A percentile compares a stretch with the other conserved stretches of the same genome.
Evolutionary conservation across 1,139 yeast genomes (phyloP).

Genomic region (Blastobotrys ciferrii): DNA sequence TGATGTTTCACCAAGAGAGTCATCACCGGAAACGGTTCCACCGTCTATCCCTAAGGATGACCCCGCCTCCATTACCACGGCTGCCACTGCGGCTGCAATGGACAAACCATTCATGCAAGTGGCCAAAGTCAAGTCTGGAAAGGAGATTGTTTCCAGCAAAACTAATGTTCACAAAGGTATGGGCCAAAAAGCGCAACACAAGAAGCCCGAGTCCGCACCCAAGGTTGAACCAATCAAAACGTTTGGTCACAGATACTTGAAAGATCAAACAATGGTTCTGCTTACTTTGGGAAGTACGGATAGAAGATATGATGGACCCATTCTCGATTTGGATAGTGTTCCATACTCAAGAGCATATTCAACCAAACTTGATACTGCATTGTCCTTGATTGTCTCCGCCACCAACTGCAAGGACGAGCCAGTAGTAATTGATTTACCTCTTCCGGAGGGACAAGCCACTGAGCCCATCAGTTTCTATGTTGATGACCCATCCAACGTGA

Average conservation of each 20-base stretch:
- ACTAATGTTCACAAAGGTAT: slow-evolving; percentile 1
- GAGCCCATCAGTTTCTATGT: slow-evolving; percentile 82
- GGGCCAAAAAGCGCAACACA: slow-evolving; percentile 4
- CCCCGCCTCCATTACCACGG: neutral
- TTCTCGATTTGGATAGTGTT: slow-evolving; percentile 70
- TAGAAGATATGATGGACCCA: slow-evolving; percentile 54
- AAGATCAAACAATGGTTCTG: slow-evolving; percentile 59
- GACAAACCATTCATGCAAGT: slow-evolving; percentile 7
- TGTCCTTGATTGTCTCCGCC: slow-evolving; percentile 67
- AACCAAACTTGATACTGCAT: slow-evolving; percentile 84
- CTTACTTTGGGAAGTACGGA: slow-evolving; percentile 89
- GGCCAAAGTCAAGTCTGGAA: slow-evolving; percentile 13
- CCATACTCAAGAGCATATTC: slow-evolving; percentile 73
- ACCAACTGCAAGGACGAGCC: slow-evolving; percentile 57
- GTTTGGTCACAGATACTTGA: slow-evolving; percentile 79
- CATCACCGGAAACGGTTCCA: neutral
- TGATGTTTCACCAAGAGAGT: neutral
- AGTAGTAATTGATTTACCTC: slow-evolving; percentile 72
- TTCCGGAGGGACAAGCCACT: slow-evolving; percentile 76
- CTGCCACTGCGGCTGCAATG: neutral
- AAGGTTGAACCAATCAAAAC: slow-evolving; percentile 51
- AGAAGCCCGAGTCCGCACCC: neutral
- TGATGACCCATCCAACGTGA: slow-evolving; percentile 46
- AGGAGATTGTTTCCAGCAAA: slow-evolving; percentile 10
- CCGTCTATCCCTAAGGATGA: neutral